These are phyloP conservation scores for Hydrangea macrophylla DNA, from an alignment of 148 eudicot species.

Conservation along the genomic window DNA sequence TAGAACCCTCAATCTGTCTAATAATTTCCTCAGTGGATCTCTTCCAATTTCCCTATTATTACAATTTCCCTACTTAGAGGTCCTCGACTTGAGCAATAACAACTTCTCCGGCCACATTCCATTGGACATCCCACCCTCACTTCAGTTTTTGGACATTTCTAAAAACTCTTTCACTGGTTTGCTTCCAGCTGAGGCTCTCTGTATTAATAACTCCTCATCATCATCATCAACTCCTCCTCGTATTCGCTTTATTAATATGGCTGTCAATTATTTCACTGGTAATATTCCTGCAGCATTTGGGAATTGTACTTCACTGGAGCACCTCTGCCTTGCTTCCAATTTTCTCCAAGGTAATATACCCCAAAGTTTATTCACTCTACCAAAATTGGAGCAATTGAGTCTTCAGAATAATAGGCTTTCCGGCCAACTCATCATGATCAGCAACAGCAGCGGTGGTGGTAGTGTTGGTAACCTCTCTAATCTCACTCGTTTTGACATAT, in stretches of 20 bases:
- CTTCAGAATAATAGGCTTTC: slow-evolving; percentile 23
- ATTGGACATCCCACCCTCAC: slow-evolving; percentile 15
- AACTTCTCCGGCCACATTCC: slow-evolving; percentile 21
- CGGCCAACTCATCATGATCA: slow-evolving; percentile 29
- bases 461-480: slow-evolving; percentile 27
- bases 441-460: too few species aligned
- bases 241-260: too few species aligned
- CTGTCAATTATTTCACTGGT: slow-evolving; percentile 18
- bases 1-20: slow-evolving; percentile 28
- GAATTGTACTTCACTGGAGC: slow-evolving; percentile 21
- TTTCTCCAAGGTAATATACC: slow-evolving; percentile 22
- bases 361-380: slow-evolving; percentile 18
- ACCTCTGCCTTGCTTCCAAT: slow-evolving; percentile 22
- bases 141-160: slow-evolving; percentile 20
- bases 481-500: slow-evolving; percentile 24
- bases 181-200: too few species aligned
- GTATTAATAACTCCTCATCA: too few species aligned
- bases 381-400: slow-evolving; percentile 12
- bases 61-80: slow-evolving; percentile 20
- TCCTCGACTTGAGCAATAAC: slow-evolving; percentile 29
- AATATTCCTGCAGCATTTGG: slow-evolving; percentile 19
- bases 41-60: slow-evolving; percentile 26
- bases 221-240: too few species aligned
- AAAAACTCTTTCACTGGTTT: slow-evolving; percentile 22
- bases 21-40: slow-evolving; percentile 17